phyloP scores from a whole-genome alignment of 352 stramenopile species.

The Blastocystis sp. region DNA sequence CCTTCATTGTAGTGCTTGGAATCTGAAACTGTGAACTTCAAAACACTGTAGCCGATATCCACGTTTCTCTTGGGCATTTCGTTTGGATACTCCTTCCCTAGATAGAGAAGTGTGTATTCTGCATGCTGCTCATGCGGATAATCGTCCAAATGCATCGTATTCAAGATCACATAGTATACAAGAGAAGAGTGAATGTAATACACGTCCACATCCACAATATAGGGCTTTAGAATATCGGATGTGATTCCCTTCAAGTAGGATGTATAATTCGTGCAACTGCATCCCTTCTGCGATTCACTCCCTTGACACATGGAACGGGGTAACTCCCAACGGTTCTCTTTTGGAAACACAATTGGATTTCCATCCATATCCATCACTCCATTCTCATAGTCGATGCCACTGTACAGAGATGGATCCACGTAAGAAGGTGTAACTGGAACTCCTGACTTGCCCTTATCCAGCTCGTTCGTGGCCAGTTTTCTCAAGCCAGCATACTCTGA shows the following conservation, averaged over 20 bases:
- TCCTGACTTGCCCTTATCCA: too few relatives aligned
- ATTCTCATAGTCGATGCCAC: too few relatives aligned
- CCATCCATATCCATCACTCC: too few relatives aligned
- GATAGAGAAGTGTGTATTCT: neutral
- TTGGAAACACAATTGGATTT: too few relatives aligned
- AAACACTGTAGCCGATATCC: neutral
- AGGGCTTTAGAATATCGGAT: neutral
- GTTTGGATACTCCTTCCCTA: neutral
- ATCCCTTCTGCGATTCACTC: too few relatives aligned
- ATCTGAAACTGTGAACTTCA: neutral
- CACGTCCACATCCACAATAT: neutral
- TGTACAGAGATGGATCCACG: too few relatives aligned
- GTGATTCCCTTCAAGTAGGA: neutral
- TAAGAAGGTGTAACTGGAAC: too few relatives aligned
- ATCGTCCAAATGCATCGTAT: neutral
- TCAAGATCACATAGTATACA: neutral
- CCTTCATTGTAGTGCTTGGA: neutral
- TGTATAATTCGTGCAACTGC: constrained; percentile 12
- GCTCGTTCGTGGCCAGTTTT: too few relatives aligned
- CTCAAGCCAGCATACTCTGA: too few relatives aligned
- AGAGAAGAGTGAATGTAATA: neutral
- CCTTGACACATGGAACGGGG: too few relatives aligned
- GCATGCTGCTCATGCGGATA: neutral
- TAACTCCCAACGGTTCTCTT: too few relatives aligned
- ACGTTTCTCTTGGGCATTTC: neutral